A percentile compares a stretch with the other conserved stretches of the same genome.
These are phyloP conservation scores for Podospora anserina DNA, from an alignment of 495 filamentous ascomycete species.

Conservation along the genomic window DNA sequence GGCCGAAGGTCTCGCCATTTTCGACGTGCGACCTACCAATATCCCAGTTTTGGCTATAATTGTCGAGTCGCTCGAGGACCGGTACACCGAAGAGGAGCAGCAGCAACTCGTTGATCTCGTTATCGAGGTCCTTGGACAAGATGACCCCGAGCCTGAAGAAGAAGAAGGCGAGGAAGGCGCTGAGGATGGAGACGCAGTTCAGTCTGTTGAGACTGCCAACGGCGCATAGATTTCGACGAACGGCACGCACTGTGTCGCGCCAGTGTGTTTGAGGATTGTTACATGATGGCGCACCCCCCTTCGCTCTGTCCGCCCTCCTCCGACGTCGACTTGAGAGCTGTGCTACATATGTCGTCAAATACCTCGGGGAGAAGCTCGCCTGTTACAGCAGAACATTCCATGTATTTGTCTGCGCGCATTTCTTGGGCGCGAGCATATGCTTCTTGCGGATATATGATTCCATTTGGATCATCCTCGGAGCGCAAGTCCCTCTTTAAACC, in stretches of 20 bases:
- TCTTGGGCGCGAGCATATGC: slow-evolving; percentile 73
- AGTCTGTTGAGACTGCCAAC: neutral
- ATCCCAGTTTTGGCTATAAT: slow-evolving; percentile 38
- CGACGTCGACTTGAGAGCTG: slow-evolving; percentile 61
- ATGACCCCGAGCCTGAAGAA: slow-evolving; percentile 25
- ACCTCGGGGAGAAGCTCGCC: slow-evolving; percentile 71
- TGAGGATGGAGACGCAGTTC: slow-evolving; percentile 23
- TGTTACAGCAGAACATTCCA: slow-evolving; percentile 86
- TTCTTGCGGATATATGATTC: slow-evolving; percentile 70
- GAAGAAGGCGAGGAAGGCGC: slow-evolving; percentile 17
- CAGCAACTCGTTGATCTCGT: slow-evolving; percentile 43
- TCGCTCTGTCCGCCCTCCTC: slow-evolving; percentile 43
- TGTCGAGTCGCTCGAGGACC: slow-evolving; percentile 46
- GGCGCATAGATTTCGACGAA: neutral
- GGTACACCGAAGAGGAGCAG: slow-evolving; percentile 43
- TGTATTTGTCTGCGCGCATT: slow-evolving; percentile 81
- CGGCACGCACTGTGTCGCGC: neutral
- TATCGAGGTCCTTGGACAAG: slow-evolving; percentile 39
- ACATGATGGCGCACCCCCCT: slow-evolving; percentile 41
- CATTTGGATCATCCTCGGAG: slow-evolving; percentile 58
- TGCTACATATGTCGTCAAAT: slow-evolving; percentile 72
- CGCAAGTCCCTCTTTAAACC: slow-evolving; percentile 81
- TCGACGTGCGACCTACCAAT: slow-evolving; percentile 43
- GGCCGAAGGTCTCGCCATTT: slow-evolving; percentile 44
- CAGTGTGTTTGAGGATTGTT: slow-evolving; percentile 2